Conservation (phyloP, 176 grass and related monocot genomes). For the Musa acuminata region DNA sequence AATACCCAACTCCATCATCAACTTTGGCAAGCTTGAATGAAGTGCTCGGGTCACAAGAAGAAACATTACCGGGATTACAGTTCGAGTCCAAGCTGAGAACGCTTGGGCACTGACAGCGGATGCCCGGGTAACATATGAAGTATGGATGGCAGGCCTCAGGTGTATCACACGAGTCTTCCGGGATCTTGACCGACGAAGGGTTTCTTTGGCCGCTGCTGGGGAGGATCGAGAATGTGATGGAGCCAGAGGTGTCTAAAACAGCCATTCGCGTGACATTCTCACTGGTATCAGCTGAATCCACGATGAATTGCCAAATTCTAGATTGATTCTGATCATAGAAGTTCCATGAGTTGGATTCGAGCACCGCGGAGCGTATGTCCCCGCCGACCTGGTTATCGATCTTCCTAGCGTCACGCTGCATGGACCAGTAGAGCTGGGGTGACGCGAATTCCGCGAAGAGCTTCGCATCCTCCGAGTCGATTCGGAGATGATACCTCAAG, state of each 20-base stretch:
- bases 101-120: constrained; percentile 62
- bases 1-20: constrained; percentile 57
- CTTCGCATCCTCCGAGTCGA: constrained; percentile 59
- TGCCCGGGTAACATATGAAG: constrained; percentile 54
- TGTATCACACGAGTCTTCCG: constrained; percentile 48
- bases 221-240: constrained; percentile 48
- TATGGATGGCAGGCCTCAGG: constrained; percentile 57
- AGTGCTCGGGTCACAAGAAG: constrained; percentile 50
- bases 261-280: constrained; percentile 47
- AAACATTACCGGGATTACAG: constrained; percentile 40
- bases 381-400: constrained; percentile 33
- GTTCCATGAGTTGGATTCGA: constrained; percentile 56
- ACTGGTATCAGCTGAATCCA: constrained; percentile 3
- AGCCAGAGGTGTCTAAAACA: constrained; percentile 37
- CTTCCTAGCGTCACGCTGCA: constrained; percentile 40
- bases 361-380: constrained; percentile 45
- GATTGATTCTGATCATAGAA: constrained; percentile 55
- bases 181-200: constrained; percentile 23
- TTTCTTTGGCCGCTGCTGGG: constrained; percentile 15
- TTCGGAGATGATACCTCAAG: constrained; percentile 53
- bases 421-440: constrained; percentile 75
- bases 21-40: constrained; percentile 38
- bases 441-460: constrained; percentile 44
- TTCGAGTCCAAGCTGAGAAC: constrained; percentile 37
- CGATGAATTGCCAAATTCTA: constrained; percentile 41